Percentiles rank a stretch among this genome's conserved stretches.
Conservation (phyloP, 371 early-diverging fungal genomes). For the Lichtheimia ornata region DNA sequence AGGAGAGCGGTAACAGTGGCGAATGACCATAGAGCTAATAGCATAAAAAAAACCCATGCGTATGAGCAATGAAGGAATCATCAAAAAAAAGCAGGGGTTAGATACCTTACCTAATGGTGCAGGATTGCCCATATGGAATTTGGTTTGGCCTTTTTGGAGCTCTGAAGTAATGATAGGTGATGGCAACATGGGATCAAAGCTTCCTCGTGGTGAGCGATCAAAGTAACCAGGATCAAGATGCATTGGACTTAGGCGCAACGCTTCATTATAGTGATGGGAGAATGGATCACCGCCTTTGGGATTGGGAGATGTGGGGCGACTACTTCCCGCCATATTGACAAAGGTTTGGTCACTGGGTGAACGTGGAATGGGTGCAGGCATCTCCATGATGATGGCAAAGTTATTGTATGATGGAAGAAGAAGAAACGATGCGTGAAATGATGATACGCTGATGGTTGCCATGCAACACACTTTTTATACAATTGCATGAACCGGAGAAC, state of each 20-base stretch:
- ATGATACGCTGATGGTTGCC: background rate
- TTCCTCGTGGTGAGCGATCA: background rate
- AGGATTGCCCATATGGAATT: constrained; percentile 10
- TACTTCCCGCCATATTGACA: constrained; percentile 1
- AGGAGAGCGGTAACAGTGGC: constrained; percentile 22
- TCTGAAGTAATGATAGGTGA: constrained; percentile 1
- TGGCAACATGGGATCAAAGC: constrained; percentile 4
- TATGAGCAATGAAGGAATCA: background rate
- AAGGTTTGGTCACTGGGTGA: constrained; percentile 11
- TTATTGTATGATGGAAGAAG: background rate
- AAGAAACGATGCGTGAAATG: background rate
- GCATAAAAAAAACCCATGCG: no score
- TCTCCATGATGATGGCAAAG: background rate
- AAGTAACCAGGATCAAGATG: constrained; percentile 3
- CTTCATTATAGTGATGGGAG: background rate
- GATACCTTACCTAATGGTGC: background rate
- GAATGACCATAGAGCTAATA: constrained; percentile 18
- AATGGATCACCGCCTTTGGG: background rate
- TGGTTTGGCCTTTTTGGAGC: constrained; percentile 1
- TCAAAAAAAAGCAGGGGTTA: background rate
- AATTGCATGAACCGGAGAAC: background rate
- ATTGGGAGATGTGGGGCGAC: background rate
- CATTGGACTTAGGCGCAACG: background rate
- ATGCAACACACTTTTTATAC: background rate
- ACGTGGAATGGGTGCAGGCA: constrained; percentile 4